A percentile compares a stretch with the other conserved stretches of the same genome.
phyloP scores from a whole-genome alignment of 2,329 filamentous ascomycete species.

The Ophiostoma sp. region DNA sequence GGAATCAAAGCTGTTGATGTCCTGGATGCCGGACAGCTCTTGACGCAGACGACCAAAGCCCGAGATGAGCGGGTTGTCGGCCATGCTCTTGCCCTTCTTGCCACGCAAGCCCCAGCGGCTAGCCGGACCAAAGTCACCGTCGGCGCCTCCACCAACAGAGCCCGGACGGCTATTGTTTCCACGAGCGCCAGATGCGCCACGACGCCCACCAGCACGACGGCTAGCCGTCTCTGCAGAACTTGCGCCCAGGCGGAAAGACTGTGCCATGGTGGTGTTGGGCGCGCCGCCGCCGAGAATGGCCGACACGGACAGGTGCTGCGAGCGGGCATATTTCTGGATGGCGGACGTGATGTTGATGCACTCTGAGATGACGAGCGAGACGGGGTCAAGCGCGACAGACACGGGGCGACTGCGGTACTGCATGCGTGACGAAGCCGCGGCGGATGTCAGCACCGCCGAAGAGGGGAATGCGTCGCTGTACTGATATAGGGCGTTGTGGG shows the following conservation, averaged over 20 bases:
- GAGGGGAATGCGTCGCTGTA: background rate
- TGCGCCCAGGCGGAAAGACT: constrained; percentile 34
- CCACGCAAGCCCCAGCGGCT: constrained; percentile 92
- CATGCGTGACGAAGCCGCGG: constrained; percentile 46
- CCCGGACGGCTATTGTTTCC: constrained; percentile 48
- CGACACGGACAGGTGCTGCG: constrained; percentile 92
- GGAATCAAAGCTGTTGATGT: constrained; percentile 86
- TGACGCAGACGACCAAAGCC: constrained; percentile 87
- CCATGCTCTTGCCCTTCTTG: constrained; percentile 95
- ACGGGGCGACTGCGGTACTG: constrained; percentile 63
- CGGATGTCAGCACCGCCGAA: constrained; percentile 1
- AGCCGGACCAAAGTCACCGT: constrained; percentile 58
- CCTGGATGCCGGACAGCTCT: constrained; percentile 69
- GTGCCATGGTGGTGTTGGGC: constrained; percentile 51
- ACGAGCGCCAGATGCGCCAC: background rate
- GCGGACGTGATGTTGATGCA: constrained; percentile 98
- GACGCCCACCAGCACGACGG: constrained; percentile 21
- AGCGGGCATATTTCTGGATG: constrained; percentile 96
- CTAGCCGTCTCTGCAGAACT: background rate
- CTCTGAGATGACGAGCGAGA: constrained; percentile 94
- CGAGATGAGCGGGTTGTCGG: constrained; percentile 94
- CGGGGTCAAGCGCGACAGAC: constrained; percentile 83
- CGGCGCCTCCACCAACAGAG: constrained; percentile 41
- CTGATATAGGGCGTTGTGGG: background rate
- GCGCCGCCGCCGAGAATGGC: constrained; percentile 80